These are phyloP conservation scores for Mycena belliarum DNA, from an alignment of 768 basidiomycete species.

Conservation along the genomic window DNA sequence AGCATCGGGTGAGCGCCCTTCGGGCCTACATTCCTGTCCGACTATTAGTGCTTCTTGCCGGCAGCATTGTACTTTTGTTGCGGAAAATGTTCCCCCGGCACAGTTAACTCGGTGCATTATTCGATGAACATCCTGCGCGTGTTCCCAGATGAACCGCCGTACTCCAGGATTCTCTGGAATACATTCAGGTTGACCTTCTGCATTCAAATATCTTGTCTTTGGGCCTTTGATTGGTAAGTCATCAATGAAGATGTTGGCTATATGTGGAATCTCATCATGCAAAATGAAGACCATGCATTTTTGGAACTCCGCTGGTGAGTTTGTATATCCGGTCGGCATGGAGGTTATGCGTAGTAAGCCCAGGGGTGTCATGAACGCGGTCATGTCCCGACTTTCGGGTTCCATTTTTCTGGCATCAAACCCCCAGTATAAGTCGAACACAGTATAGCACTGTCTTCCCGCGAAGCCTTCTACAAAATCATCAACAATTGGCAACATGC, in stretches of 20 bases:
- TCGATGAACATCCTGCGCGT: constrained; percentile 11
- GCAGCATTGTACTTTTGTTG: constrained; percentile 31
- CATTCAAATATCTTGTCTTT: constrained; percentile 20
- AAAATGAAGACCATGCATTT: constrained; percentile 29
- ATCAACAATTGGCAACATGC: constrained; percentile 19
- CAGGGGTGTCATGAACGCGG: not conserved
- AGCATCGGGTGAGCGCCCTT: not conserved
- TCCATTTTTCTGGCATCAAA: constrained; percentile 19
- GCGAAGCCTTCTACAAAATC: constrained; percentile 22
- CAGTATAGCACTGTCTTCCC: constrained; percentile 11
- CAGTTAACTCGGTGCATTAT: constrained; percentile 30
- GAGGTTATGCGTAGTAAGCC: not conserved
- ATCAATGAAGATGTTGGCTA: constrained; percentile 31
- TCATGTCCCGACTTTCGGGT: not conserved
- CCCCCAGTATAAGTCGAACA: constrained; percentile 18
- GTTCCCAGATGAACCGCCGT: constrained; percentile 36
- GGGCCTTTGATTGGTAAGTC: constrained; percentile 33
- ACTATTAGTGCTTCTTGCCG: constrained; percentile 26
- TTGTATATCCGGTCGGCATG: not conserved
- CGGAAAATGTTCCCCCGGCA: constrained; percentile 31
- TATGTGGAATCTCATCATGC: constrained; percentile 31
- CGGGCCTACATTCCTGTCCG: constrained; percentile 13
- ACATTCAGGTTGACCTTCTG: constrained; percentile 19
- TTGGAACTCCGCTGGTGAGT: constrained; percentile 22
- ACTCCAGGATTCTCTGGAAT: constrained; percentile 24